These are phyloP conservation scores for Botrytis galanthina DNA, from an alignment of 2,329 filamentous ascomycete species.

Conservation along the genomic window DNA sequence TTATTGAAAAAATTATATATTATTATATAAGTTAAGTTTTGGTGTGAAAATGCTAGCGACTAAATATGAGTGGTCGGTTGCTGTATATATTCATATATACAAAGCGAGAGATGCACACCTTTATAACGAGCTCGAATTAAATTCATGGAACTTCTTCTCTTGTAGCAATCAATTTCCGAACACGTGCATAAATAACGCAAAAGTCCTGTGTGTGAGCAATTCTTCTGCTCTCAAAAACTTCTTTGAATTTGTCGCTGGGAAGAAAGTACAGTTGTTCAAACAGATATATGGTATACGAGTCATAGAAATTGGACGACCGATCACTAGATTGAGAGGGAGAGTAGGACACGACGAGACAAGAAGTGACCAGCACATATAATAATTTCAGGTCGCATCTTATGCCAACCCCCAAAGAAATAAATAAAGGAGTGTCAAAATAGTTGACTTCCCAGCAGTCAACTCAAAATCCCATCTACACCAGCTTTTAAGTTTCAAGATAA, in stretches of 20 bases:
- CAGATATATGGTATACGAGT: not conserved
- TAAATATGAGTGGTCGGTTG: too few relatives aligned
- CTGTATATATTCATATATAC: too few relatives aligned
- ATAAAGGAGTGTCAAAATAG: not conserved
- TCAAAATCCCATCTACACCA: not conserved
- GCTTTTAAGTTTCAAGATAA: not conserved
- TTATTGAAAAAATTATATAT: too few relatives aligned
- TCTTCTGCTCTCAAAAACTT: not conserved
- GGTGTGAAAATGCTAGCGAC: too few relatives aligned
- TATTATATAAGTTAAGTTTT: too few relatives aligned
- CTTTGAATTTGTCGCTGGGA: not conserved
- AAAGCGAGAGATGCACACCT: not conserved
- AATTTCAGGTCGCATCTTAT: not conserved
- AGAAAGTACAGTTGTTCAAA: rapidly evolving
- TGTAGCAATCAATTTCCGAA: not conserved
- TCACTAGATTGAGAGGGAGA: not conserved
- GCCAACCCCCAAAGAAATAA: rapidly evolving
- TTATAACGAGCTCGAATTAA: not conserved
- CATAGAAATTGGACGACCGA: not conserved
- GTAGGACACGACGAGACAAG: not conserved
- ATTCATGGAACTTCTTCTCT: not conserved
- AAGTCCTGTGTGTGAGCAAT: not conserved
- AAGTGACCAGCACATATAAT: not conserved
- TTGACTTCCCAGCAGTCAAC: not conserved
- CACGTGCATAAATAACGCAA: not conserved